phyloP scores from a whole-genome alignment of 2,329 filamentous ascomycete species.

The Purpureocillium lavendulum region DNA sequence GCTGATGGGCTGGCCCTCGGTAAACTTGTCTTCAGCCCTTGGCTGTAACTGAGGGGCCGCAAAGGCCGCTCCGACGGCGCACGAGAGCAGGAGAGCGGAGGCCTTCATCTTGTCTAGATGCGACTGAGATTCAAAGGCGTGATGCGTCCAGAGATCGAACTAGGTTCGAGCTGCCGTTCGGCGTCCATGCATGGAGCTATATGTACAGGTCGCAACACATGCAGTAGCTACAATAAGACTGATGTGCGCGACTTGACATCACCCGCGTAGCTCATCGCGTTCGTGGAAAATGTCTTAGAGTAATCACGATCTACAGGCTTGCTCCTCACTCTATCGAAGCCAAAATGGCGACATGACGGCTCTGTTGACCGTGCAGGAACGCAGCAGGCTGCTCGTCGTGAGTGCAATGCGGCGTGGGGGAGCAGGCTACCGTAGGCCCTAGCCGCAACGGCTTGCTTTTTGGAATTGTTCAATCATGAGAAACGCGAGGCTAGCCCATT shows the following conservation, averaged over 20 bases:
- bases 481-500: not conserved
- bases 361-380: not conserved
- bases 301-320: slow-evolving; percentile 2
- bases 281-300: not conserved
- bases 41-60: slow-evolving; percentile 11
- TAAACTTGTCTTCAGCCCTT: slow-evolving; percentile 26
- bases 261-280: not conserved
- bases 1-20: slow-evolving; percentile 47
- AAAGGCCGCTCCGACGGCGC: slow-evolving; percentile 5
- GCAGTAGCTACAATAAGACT: no score
- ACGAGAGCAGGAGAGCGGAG: slow-evolving; percentile 3
- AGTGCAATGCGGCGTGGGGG: no score
- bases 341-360: slow-evolving; percentile 10
- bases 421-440: not conserved
- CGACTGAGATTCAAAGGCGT: no score
- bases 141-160: no score
- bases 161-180: no score
- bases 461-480: not conserved
- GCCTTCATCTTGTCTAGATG: not conserved
- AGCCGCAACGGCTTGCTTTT: not conserved
- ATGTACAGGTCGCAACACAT: not conserved
- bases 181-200: not conserved
- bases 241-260: not conserved
- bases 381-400: not conserved
- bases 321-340: slow-evolving; percentile 3